Percentiles rank a stretch among this genome's conserved stretches.
These are phyloP conservation scores for Protomyces arabidopsidicola DNA, from an alignment of 1,139 yeast species.

Conservation along the genomic window DNA sequence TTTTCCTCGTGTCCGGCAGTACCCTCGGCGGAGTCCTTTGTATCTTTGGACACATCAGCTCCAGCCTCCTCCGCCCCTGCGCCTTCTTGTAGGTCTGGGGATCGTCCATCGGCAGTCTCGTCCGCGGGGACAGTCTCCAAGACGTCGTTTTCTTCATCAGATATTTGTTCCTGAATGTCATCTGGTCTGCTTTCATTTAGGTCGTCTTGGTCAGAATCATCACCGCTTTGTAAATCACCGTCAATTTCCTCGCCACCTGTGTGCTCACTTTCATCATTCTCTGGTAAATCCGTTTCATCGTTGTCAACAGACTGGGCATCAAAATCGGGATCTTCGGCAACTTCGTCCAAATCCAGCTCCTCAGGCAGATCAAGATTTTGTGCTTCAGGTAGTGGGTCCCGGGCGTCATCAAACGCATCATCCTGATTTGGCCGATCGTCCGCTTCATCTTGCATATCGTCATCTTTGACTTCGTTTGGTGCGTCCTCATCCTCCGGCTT, in stretches of 20 bases:
- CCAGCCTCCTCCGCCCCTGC: not conserved
- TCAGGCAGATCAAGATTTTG: conserved; percentile 83
- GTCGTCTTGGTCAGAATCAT: conserved; percentile 45
- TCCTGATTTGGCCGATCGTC: conserved; percentile 44
- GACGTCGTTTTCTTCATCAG: not conserved
- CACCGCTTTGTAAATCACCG: conserved; percentile 43
- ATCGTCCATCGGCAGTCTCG: conserved; percentile 24
- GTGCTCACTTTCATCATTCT: conserved; percentile 20
- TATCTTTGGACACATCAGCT: not conserved
- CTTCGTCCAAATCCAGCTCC: conserved; percentile 49
- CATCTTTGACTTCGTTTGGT: conserved; percentile 33
- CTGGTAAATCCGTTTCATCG: conserved; percentile 6
- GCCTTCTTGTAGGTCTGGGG: not conserved
- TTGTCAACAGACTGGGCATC: conserved; percentile 35
- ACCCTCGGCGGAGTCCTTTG: conserved; percentile 31
- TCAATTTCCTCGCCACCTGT: not conserved
- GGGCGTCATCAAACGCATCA: conserved; percentile 63
- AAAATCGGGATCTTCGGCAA: conserved; percentile 38
- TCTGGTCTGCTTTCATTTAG: conserved; percentile 63
- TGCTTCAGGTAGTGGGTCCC: conserved; percentile 68
- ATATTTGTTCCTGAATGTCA: conserved; percentile 38
- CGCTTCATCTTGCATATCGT: conserved; percentile 44
- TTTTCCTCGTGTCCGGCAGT: conserved; percentile 36
- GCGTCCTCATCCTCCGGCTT: conserved; percentile 38
- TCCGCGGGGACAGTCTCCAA: conserved; percentile 14